These are phyloP conservation scores for Zizania latifolia DNA, from an alignment of 176 grass and related monocot genomes.

Conservation along the genomic window DNA sequence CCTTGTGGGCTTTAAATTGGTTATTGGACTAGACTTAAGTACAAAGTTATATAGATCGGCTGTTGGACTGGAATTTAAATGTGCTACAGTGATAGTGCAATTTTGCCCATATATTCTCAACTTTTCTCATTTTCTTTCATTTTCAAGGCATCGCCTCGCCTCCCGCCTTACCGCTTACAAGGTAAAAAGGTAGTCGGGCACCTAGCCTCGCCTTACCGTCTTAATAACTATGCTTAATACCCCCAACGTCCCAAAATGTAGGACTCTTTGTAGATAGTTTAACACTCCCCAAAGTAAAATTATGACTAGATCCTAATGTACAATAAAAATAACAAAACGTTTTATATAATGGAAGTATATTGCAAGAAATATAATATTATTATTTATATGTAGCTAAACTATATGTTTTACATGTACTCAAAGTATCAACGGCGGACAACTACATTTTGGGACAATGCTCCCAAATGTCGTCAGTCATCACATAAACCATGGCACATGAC, in stretches of 20 bases:
- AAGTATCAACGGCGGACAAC: neutral
- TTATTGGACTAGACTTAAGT: no score
- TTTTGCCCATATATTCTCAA: no score
- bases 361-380: neutral
- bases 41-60: no score
- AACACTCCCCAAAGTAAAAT: neutral
- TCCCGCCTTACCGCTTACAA: no score
- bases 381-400: neutral
- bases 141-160: no score
- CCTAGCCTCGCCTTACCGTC: no score
- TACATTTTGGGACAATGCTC: neutral
- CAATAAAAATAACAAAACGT: neutral
- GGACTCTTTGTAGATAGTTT: neutral
- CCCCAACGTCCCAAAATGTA: neutral
- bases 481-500: conserved; percentile 1
- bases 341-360: neutral
- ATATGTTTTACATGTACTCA: neutral
- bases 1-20: no score
- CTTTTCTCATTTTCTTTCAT: no score
- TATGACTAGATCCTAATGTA: neutral
- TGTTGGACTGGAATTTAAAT: no score
- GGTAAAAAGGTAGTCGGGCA: no score
- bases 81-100: no score
- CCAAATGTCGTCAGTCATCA: neutral
- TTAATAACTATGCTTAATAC: no score